Evolutionary conservation across 495 filamentous ascomycete species (phyloP).

Genomic region (Tuber brumale): DNA sequence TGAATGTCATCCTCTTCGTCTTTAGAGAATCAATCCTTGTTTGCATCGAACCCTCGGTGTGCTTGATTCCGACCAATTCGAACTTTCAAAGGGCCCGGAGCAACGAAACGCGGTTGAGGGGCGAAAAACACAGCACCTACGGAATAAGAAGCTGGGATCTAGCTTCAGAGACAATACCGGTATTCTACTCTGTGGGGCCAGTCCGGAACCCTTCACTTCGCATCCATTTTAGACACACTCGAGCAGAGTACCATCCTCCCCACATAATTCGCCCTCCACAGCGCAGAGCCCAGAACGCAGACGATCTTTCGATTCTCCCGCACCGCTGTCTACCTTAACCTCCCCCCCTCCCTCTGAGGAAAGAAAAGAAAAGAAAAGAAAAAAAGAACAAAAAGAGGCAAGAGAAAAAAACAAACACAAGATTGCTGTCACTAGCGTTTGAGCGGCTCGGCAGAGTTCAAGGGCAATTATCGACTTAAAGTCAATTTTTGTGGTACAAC

Average conservation of each 20-base stretch:
- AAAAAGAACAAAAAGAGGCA: not conserved
- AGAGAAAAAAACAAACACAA: conserved; percentile 3
- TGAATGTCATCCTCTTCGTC: not conserved
- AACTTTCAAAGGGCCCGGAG: not conserved
- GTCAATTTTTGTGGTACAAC: conserved; percentile 18
- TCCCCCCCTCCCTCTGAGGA: not conserved
- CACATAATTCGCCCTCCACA: conserved; percentile 12
- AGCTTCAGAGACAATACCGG: conserved; percentile 7
- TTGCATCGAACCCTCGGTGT: conserved; percentile 19
- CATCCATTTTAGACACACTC: conserved; percentile 9
- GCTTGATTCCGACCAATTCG: conserved; percentile 19
- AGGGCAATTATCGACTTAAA: conserved; percentile 19
- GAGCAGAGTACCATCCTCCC: conserved; percentile 7
- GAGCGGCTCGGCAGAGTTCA: conserved; percentile 10
- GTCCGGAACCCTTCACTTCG: conserved; percentile 17
- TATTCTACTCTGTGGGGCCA: conserved; percentile 17
- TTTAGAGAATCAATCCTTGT: conserved; percentile 21
- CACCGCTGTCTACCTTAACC: not conserved
- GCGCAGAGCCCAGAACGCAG: not conserved
- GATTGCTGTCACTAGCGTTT: conserved; percentile 9
- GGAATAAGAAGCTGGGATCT: conserved; percentile 17
- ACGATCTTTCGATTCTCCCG: conserved; percentile 4
- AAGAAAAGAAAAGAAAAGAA: not conserved
- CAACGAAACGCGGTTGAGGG: conserved; percentile 7
- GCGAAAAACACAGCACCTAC: not conserved